These are phyloP conservation scores for Mycena alexandri DNA, from an alignment of 768 basidiomycete species.

Conservation along the genomic window DNA sequence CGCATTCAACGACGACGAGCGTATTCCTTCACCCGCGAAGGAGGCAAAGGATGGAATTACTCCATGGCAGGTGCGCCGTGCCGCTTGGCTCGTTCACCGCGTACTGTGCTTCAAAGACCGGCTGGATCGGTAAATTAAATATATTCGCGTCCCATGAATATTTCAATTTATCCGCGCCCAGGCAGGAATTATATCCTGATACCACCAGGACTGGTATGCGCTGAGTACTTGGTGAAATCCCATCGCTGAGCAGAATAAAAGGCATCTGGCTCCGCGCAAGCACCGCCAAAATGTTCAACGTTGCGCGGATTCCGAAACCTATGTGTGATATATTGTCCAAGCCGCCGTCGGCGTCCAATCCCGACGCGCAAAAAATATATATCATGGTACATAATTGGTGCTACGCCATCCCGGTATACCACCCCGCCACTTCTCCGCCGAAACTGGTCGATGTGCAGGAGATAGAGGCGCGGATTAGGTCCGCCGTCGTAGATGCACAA, in stretches of 20 bases:
- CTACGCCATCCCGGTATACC: constrained; percentile 80
- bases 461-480: constrained; percentile 60
- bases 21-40: constrained; percentile 63
- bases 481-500: constrained; percentile 69
- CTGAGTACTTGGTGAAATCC: not conserved
- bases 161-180: constrained; percentile 44
- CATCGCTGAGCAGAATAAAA: constrained; percentile 32
- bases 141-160: constrained; percentile 6
- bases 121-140: constrained; percentile 67
- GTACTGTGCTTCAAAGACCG: constrained; percentile 79
- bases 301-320: constrained; percentile 78
- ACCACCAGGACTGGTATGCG: constrained; percentile 75
- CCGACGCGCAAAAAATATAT: constrained; percentile 69
- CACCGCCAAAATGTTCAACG: constrained; percentile 78
- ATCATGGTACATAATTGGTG: constrained; percentile 84
- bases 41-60: constrained; percentile 64
- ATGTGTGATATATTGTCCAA: constrained; percentile 75
- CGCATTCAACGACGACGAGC: constrained; percentile 80
- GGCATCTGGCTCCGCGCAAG: constrained; percentile 76
- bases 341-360: constrained; percentile 56
- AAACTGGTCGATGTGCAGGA: constrained; percentile 51
- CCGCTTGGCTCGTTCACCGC: constrained; percentile 84
- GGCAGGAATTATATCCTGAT: constrained; percentile 78
- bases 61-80: constrained; percentile 87
- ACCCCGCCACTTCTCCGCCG: constrained; percentile 45